phyloP scores from a whole-genome alignment of 2,329 filamentous ascomycete species.

The Aspergillus sergii region DNA sequence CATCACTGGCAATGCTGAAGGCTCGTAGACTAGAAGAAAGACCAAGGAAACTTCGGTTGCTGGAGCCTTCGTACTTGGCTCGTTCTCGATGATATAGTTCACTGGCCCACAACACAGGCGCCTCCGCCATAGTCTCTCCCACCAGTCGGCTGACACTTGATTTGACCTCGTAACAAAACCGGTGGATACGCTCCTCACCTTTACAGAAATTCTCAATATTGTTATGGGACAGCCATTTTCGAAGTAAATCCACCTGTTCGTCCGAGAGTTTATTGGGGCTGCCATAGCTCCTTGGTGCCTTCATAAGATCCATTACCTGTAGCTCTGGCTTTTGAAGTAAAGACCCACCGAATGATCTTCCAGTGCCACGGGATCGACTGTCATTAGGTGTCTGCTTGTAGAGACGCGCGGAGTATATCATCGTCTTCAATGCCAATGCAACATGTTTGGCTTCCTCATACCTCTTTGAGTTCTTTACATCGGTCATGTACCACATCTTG shows the following conservation, averaged over 20 bases:
- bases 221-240: slow-evolving; percentile 77
- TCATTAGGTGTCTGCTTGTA: slow-evolving; percentile 32
- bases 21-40: slow-evolving; percentile 45
- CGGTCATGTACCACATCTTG: slow-evolving; percentile 98
- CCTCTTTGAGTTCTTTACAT: slow-evolving; percentile 84
- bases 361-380: slow-evolving; percentile 40
- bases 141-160: slow-evolving; percentile 83
- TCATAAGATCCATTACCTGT: slow-evolving; percentile 84
- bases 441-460: slow-evolving; percentile 89
- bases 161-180: slow-evolving; percentile 88
- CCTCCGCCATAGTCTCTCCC: slow-evolving; percentile 79
- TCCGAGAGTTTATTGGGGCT: slow-evolving; percentile 96
- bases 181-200: slow-evolving; percentile 91
- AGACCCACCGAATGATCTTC: slow-evolving; percentile 54
- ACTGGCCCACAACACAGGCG: slow-evolving; percentile 89
- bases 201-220: slow-evolving; percentile 91
- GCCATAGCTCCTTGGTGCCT: slow-evolving; percentile 78
- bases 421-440: slow-evolving; percentile 83
- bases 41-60: slow-evolving; percentile 38
- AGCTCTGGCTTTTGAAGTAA: slow-evolving; percentile 80
- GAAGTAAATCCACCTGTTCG: slow-evolving; percentile 84
- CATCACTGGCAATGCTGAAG: slow-evolving; percentile 49
- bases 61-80: slow-evolving; percentile 44
- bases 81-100: slow-evolving; percentile 79
- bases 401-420: slow-evolving; percentile 62